Percentiles rank a stretch among this genome's conserved stretches.
These are phyloP conservation scores for Leucoagaricus sp. DNA, from an alignment of 1,284 basidiomycete genomes.

Conservation along the genomic window DNA sequence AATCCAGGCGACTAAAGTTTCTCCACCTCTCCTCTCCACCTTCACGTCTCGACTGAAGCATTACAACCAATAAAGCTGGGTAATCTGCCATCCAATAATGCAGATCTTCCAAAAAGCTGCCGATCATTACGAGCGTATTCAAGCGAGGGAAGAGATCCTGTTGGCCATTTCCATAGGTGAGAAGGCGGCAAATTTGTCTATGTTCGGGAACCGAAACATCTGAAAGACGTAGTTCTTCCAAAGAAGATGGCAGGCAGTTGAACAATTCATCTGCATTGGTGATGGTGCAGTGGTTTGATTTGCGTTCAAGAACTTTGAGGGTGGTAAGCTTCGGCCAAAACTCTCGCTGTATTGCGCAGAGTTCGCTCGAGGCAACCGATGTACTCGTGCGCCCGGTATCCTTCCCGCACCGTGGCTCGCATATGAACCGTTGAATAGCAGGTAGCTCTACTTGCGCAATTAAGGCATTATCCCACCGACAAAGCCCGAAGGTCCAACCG, in stretches of 20 bases:
- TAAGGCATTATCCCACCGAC: not conserved
- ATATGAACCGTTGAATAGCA: not conserved
- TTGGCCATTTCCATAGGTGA: not conserved
- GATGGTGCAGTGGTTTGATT: not conserved
- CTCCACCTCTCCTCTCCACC: not conserved
- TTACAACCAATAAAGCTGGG: not conserved
- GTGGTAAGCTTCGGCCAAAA: not conserved
- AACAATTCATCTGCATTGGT: not conserved
- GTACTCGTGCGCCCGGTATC: no score
- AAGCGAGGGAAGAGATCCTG: not conserved
- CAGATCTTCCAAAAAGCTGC: not conserved
- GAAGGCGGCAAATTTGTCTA: not conserved
- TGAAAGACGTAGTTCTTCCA: not conserved
- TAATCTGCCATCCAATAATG: not conserved
- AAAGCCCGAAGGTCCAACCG: not conserved
- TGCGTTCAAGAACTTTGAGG: not conserved
- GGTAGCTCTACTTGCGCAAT: not conserved
- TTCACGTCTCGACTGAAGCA: not conserved
- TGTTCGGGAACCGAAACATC: not conserved
- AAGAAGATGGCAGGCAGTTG: not conserved
- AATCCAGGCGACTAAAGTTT: not conserved
- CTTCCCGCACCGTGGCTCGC: not conserved
- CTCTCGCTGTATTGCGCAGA: not conserved
- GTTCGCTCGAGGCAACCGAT: not conserved
- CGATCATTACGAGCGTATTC: not conserved